Evolutionary conservation across 2,329 filamentous ascomycete species (phyloP).

Genomic region (Nannizzia gypsea): DNA sequence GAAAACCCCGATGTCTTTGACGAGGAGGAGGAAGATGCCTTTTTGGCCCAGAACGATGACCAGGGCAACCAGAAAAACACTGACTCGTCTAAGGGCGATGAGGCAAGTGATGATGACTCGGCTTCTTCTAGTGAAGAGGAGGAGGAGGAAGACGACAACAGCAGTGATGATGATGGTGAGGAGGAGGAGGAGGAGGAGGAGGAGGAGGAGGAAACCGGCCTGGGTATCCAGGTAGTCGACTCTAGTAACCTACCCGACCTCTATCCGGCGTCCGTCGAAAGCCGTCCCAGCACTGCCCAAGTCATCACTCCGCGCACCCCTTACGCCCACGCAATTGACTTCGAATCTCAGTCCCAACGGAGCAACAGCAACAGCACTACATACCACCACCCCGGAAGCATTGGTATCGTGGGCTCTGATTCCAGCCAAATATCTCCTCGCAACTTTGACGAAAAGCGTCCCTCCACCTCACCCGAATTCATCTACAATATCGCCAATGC

Average conservation of each 20-base stretch:
- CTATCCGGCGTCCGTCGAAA: conserved; percentile 7
- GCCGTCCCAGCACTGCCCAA: conserved; percentile 7
- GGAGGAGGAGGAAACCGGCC: conserved; percentile 6
- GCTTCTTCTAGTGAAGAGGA: too few relatives aligned
- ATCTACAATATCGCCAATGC: conserved; percentile 29
- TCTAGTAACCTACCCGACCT: conserved; percentile 5
- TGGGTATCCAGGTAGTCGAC: conserved; percentile 15
- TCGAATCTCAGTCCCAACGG: background rate
- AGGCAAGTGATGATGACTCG: too few relatives aligned
- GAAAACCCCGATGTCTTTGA: conserved; percentile 39
- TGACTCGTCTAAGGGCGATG: background rate
- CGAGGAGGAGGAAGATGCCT: conserved; percentile 41
- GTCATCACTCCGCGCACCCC: conserved; percentile 11
- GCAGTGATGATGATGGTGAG: background rate
- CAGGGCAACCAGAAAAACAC: background rate
- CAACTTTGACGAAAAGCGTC: conserved; percentile 28
- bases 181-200: too few relatives aligned
- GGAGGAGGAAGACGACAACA: background rate
- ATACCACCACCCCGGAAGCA: conserved; percentile 17
- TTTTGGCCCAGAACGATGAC: conserved; percentile 25
- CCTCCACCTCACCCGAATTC: conserved; percentile 33
- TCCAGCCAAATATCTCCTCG: conserved; percentile 23
- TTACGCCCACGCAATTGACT: conserved; percentile 6
- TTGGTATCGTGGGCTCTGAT: conserved; percentile 25
- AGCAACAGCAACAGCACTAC: conserved; percentile 1